Percentiles rank a stretch among this genome's conserved stretches.
These are phyloP conservation scores for Forsythia viridissima DNA, from an alignment of 257 asterid genomes.

Conservation along the genomic window DNA sequence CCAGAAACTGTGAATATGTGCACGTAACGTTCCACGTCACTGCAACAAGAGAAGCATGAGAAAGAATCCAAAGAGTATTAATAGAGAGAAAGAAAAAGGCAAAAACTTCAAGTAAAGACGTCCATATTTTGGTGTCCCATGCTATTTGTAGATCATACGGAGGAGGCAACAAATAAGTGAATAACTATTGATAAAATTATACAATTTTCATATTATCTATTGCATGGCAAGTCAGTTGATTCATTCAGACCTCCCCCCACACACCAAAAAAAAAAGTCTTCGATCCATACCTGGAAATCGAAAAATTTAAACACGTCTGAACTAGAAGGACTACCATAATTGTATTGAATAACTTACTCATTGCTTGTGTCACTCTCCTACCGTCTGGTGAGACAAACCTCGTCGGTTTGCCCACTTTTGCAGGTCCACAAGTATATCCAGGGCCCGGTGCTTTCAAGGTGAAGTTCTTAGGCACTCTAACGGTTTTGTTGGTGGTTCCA, in stretches of 20 bases:
- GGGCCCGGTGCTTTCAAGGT: slow-evolving; percentile 82
- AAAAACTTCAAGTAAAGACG: not conserved
- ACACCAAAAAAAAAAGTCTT: not conserved
- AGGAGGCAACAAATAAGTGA: too few relatives aligned
- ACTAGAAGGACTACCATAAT: not conserved
- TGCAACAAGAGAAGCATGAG: slow-evolving; percentile 36
- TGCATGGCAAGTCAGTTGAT: not conserved
- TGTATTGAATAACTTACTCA: slow-evolving; percentile 57
- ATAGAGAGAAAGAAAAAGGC: not conserved
- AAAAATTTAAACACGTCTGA: not conserved
- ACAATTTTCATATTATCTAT: not conserved
- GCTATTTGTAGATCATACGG: not conserved
- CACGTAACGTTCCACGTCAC: slow-evolving; percentile 68
- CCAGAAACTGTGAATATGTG: slow-evolving; percentile 55
- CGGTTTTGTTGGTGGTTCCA: slow-evolving; percentile 81
- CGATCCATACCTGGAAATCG: not conserved
- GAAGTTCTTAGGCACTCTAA: slow-evolving; percentile 72
- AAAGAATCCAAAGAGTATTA: slow-evolving; percentile 17
- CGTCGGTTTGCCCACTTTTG: slow-evolving; percentile 67
- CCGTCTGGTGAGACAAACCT: slow-evolving; percentile 60
- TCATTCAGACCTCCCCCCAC: not conserved
- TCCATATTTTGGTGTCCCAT: not conserved
- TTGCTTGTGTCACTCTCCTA: slow-evolving; percentile 79
- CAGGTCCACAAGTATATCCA: slow-evolving; percentile 86
- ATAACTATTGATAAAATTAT: not conserved